Evolutionary conservation across 179 eudicot genomes (phyloP).

Genomic region (Amaranthus tricolor): DNA sequence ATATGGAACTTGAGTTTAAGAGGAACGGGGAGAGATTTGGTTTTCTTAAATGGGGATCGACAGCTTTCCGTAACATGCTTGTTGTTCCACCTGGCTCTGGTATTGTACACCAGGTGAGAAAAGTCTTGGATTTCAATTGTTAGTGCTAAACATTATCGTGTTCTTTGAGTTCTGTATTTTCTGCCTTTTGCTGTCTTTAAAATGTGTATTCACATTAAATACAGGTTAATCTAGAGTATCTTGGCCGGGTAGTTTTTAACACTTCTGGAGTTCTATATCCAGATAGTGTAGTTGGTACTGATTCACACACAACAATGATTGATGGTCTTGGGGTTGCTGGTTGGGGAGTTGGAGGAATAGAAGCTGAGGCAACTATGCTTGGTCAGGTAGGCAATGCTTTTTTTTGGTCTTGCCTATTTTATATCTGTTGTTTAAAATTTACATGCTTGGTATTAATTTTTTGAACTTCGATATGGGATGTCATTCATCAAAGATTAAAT

Average conservation of each 20-base stretch:
- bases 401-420: not conserved
- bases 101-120: conserved; percentile 83
- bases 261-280: conserved; percentile 74
- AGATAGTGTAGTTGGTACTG: conserved; percentile 95
- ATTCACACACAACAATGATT: conserved; percentile 94
- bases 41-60: conserved; percentile 91
- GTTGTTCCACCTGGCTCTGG: conserved; percentile 98
- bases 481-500: too few species aligned
- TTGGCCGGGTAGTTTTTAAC: conserved; percentile 92
- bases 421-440: not conserved
- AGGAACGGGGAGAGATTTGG: conserved; percentile 87
- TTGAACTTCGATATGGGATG: not conserved
- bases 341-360: conserved; percentile 98
- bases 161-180: not conserved
- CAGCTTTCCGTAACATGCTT: conserved; percentile 87
- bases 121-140: not conserved
- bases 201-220: conserved; percentile 5
- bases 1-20: conserved; percentile 74
- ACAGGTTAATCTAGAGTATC: conserved; percentile 92
- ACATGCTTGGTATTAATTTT: not conserved
- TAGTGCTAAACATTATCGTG: not conserved
- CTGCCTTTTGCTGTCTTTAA: not conserved
- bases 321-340: conserved; percentile 98
- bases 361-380: conserved; percentile 95
- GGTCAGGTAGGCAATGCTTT: conserved; percentile 57